Evolutionary conservation across 768 basidiomycete species (phyloP), one percentile per base, ranked within the genome.

Genomic region (Tubosaeta sp.): DNA sequence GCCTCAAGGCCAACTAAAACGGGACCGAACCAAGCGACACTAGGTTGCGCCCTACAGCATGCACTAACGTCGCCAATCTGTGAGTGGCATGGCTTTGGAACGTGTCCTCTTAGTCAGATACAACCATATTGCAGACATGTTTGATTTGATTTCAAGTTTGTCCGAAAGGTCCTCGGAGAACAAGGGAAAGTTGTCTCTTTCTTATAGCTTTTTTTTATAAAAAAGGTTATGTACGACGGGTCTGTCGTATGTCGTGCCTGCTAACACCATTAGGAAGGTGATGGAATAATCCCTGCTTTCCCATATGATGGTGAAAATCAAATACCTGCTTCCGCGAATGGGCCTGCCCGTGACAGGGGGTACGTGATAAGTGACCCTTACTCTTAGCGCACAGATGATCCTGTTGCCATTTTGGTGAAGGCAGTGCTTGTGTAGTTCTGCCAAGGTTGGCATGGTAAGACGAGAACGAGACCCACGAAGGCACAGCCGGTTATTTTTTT

Each of bases 231-330:
- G 48, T 34, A 27, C 40, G 19, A 51, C 34, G 51, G 39, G 59
- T 49, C 52, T 52, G 54, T 44, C 48, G 43, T 44, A 53, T n/a
- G 43, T 51, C 35, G 38, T 46, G 56, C 27, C 27, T 43, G 54
- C 56, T 61, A 64, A 59, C 49, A 50, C 53, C 55, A 53, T 55
- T 46, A 49, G 53, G 60, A 60, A 61, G 22, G 54, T 46, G 45
- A 34, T 49, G 32, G 22, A 41, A 31, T 47, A 44, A 60, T 48
- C 31, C 51, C 44, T 47, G 30, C 44, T 58, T 54, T 56, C 53
- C 51, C 54, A 52, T 42, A 38, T 32, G 43, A 59, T 55, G 52
- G 54, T 35, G 51, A 52, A 57, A 58, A 54, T 34, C 45, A 57
- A 49, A 46, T 52, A 38, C 34, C 36, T 50, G 46, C 30, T 18